Evolutionary conservation across 2,329 filamentous ascomycete genomes (phyloP).

Genomic region (Talaromyces verruculosus): DNA sequence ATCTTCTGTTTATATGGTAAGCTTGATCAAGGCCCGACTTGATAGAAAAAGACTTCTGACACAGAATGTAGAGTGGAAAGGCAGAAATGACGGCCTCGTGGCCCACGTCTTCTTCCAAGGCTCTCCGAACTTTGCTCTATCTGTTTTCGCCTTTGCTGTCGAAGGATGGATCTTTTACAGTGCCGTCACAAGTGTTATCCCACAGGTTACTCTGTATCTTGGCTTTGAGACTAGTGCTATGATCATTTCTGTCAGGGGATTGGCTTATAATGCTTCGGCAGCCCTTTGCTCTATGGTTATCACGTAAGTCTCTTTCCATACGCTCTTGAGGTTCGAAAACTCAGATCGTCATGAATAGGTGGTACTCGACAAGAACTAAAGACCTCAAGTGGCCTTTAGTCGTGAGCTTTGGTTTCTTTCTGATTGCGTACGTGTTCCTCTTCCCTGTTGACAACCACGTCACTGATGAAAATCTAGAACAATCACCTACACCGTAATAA

Average conservation of each 20-base stretch:
- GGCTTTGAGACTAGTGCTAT: conserved; percentile 17
- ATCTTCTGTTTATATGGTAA: conserved; percentile 18
- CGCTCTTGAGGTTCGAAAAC: neutral
- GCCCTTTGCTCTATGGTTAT: neutral
- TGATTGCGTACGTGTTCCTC: neutral
- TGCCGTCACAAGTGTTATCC: conserved; percentile 16
- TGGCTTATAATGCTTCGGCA: neutral
- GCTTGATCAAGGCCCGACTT: too few relatives aligned
- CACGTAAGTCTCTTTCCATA: neutral
- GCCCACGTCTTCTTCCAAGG: conserved; percentile 18
- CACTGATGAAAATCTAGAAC: neutral
- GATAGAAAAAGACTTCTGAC: too few relatives aligned
- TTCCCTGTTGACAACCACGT: neutral
- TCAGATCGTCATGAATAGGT: neutral
- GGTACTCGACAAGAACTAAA: neutral
- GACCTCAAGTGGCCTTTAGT: neutral
- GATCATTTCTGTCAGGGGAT: conserved; percentile 22
- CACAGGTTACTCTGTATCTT: conserved; percentile 16
- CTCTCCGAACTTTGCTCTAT: conserved; percentile 15
- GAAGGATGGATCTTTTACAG: conserved; percentile 20
- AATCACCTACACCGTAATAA: neutral
- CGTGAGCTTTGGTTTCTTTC: neutral
- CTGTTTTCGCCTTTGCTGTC: conserved; percentile 17
- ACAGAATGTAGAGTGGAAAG: conserved; percentile 16
- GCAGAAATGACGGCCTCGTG: conserved; percentile 13